A percentile compares a stretch with the other conserved stretches of the same genome.
Evolutionary conservation across 768 basidiomycete genomes (phyloP).

Genomic region (Leucocoprinus birnbaumii): DNA sequence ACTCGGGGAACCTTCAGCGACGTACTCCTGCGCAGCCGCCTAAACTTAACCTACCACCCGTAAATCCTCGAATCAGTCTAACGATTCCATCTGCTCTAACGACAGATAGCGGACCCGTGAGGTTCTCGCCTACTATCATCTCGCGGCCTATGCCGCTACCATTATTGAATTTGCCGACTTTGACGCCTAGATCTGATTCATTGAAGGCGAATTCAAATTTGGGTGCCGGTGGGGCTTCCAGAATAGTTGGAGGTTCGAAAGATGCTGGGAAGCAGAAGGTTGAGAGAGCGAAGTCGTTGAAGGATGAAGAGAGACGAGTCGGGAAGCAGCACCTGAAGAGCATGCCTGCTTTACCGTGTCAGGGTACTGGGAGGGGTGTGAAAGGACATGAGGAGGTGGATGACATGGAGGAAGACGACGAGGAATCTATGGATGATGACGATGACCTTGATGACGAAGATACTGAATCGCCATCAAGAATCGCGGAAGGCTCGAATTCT

Average conservation of each 20-base stretch:
- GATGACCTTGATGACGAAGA: slow-evolving; percentile 35
- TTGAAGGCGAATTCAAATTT: slow-evolving; percentile 18
- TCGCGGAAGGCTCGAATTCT: neutral
- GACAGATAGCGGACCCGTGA: slow-evolving; percentile 16
- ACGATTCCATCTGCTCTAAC: slow-evolving; percentile 15
- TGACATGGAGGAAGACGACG: slow-evolving; percentile 29
- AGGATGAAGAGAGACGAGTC: slow-evolving; percentile 22
- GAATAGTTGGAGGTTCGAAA: neutral
- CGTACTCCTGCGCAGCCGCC: slow-evolving; percentile 9
- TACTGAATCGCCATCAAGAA: slow-evolving; percentile 13
- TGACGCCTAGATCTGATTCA: slow-evolving; percentile 24
- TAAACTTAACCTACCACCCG: slow-evolving; percentile 18
- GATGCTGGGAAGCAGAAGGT: neutral
- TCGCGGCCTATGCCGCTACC: slow-evolving; percentile 31
- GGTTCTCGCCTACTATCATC: slow-evolving; percentile 28
- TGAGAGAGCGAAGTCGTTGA: neutral
- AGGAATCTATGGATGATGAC: slow-evolving; percentile 30
- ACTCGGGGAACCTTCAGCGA: neutral
- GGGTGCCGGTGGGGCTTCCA: neutral
- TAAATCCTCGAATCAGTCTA: slow-evolving; percentile 24
- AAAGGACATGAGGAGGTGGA: slow-evolving; percentile 31
- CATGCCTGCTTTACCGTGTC: slow-evolving; percentile 45
- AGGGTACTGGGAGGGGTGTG: slow-evolving; percentile 25
- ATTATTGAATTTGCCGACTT: slow-evolving; percentile 46
- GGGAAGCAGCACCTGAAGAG: slow-evolving; percentile 40